Evolutionary conservation across 768 basidiomycete species (phyloP).

Genomic region (Ephemerocybe angulata): DNA sequence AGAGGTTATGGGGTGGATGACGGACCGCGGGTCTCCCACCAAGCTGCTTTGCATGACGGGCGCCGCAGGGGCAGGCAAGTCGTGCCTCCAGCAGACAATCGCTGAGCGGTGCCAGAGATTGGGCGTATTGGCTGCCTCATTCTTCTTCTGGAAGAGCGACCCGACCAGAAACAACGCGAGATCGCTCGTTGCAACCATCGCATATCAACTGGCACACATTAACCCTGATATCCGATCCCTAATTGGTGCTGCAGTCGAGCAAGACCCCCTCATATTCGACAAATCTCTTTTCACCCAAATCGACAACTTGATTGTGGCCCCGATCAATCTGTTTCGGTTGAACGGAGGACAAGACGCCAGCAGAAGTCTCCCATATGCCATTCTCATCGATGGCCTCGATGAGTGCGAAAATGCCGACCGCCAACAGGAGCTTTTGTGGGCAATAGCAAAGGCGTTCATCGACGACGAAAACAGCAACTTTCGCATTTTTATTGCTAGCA

Average conservation of each 20-base stretch:
- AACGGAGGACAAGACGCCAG: not conserved
- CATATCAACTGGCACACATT: not conserved
- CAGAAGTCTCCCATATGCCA: not conserved
- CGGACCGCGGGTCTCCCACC: not conserved
- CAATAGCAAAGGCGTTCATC: not conserved
- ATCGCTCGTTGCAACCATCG: not conserved
- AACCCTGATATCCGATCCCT: not conserved
- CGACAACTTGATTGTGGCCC: too few relatives aligned
- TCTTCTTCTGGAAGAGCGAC: not conserved
- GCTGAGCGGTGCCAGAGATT: not conserved
- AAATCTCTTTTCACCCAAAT: not conserved
- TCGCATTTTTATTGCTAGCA: slow-evolving; percentile 1
- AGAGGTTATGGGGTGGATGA: not conserved
- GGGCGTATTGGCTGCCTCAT: not conserved
- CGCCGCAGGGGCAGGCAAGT: slow-evolving; percentile 4
- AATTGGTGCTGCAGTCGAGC: not conserved
- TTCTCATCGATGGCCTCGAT: slow-evolving; percentile 7
- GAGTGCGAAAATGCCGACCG: not conserved
- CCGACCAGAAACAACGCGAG: not conserved
- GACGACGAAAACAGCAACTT: not conserved
- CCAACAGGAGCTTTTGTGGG: not conserved
- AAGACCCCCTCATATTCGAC: not conserved
- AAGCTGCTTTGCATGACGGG: slow-evolving; percentile 3
- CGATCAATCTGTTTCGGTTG: not conserved
- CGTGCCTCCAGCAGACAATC: not conserved